Evolutionary conservation across 371 early-diverging fungal species (phyloP).

Genomic region (Saksenaea oblongispora): DNA sequence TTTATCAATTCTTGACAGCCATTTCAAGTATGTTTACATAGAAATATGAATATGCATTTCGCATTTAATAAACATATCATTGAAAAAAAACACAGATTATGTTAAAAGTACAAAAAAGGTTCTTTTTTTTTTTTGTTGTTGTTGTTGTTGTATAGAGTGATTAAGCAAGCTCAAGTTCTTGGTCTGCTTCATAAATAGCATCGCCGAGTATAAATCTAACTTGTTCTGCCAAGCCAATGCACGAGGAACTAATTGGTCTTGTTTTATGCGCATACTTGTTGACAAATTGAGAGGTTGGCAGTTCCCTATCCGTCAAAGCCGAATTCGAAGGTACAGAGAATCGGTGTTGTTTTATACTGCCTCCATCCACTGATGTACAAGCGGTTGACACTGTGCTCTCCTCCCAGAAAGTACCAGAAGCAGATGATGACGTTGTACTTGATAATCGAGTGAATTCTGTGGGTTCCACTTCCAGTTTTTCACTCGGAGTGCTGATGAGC

Average conservation of each 20-base stretch:
- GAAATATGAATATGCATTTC: not conserved
- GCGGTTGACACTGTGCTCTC: not conserved
- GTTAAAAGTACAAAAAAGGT: not conserved
- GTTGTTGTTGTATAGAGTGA: not conserved
- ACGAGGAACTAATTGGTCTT: not conserved
- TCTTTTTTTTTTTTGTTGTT: too few species aligned
- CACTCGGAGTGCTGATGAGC: not conserved
- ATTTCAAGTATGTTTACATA: not conserved
- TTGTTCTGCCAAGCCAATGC: slow-evolving; percentile 3
- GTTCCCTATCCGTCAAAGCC: not conserved
- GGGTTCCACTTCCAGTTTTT: not conserved
- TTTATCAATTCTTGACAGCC: too few species aligned
- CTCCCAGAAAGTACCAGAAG: not conserved
- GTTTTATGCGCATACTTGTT: not conserved
- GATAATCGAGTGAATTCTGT: not conserved
- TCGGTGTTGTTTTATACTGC: not conserved
- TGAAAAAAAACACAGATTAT: not conserved
- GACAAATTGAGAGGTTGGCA: not conserved
- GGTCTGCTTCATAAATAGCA: not conserved
- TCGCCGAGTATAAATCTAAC: slow-evolving; percentile 1
- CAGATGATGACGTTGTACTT: not conserved
- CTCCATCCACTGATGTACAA: not conserved
- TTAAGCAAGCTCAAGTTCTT: not conserved
- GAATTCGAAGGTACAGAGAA: not conserved
- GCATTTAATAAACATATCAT: not conserved